These are phyloP conservation scores for Solanum etuberosum DNA, from an alignment of 257 asterid species.

Conservation along the genomic window DNA sequence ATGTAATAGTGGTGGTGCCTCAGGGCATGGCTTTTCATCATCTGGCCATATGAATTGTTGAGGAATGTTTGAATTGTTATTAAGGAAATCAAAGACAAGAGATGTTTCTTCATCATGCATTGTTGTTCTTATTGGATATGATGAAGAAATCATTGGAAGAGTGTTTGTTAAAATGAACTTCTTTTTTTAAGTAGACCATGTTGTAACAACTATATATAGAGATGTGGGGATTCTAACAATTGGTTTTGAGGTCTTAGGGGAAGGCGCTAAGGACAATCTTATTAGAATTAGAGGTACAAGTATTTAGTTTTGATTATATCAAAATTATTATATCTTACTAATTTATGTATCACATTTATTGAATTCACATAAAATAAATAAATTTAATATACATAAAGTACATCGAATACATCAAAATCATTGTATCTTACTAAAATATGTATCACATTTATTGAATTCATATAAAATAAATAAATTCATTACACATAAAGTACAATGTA, in stretches of 20 bases:
- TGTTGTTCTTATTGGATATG: not conserved
- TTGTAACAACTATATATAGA: not conserved
- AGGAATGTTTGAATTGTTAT: slow-evolving; percentile 38
- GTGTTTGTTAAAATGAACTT: not conserved
- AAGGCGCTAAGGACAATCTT: not conserved
- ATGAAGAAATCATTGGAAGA: not conserved
- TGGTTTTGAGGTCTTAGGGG: not conserved
- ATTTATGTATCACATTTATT: too few relatives aligned
- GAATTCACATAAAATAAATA: too few relatives aligned
- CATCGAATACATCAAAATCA: too few relatives aligned
- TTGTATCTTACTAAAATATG: too few relatives aligned
- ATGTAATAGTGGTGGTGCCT: slow-evolving; percentile 30
- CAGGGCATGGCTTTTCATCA: slow-evolving; percentile 40
- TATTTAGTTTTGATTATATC: too few relatives aligned
- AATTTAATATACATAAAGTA: too few relatives aligned
- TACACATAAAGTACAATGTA: too few relatives aligned
- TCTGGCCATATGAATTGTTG: slow-evolving; percentile 82
- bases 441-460: too few relatives aligned
- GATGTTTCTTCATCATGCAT: slow-evolving; percentile 9
- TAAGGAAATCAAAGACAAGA: slow-evolving; percentile 34
- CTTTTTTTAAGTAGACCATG: not conserved
- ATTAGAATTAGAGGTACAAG: not conserved
- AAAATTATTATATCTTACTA: too few relatives aligned
- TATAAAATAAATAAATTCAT: too few relatives aligned
- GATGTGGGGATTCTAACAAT: not conserved